phyloP scores from a whole-genome alignment of 225 moss, liverwort and hornwort genomes.

The Neckera pumila region DNA sequence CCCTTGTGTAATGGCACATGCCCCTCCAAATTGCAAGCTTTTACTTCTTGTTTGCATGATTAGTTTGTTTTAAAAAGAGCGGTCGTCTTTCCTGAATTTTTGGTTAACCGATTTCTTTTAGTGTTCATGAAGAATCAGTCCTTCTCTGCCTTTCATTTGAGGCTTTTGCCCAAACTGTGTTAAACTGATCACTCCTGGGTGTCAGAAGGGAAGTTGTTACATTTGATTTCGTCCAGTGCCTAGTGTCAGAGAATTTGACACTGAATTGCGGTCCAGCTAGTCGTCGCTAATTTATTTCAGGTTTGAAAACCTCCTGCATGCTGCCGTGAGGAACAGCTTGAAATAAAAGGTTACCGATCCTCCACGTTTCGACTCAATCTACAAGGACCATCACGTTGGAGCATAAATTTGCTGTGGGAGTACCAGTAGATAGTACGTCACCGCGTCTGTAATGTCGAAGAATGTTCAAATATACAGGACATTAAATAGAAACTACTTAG shows the following conservation, averaged over 20 bases:
- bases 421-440: background rate
- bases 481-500: background rate
- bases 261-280: background rate
- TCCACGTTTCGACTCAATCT: background rate
- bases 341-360: background rate
- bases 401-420: background rate
- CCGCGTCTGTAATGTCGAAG: background rate
- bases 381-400: background rate
- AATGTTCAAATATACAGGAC: background rate
- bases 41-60: background rate
- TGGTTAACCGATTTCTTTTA: background rate
- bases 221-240: background rate
- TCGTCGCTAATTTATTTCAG: background rate
- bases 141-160: background rate
- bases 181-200: background rate
- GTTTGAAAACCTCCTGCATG: background rate
- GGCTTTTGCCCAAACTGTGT: background rate
- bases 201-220: background rate
- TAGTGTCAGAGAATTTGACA: background rate
- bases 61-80: background rate
- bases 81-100: background rate
- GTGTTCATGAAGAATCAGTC: background rate
- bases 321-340: background rate
- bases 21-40: background rate
- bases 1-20: too few relatives aligned